Conservation (phyloP, 2,329 filamentous ascomycete genomes). For the Incumbomyces delicatus region DNA sequence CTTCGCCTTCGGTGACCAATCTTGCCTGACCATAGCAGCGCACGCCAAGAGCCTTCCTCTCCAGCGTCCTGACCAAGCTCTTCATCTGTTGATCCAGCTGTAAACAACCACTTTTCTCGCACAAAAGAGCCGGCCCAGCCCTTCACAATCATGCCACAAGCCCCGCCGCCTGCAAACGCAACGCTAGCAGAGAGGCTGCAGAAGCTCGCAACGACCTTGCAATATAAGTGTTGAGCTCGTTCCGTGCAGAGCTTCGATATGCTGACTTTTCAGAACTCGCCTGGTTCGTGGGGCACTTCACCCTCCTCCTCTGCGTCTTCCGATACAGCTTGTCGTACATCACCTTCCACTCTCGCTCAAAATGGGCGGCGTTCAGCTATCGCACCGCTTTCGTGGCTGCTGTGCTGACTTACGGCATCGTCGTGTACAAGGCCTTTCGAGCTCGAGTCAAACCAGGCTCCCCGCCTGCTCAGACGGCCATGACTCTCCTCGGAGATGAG, state of each 20-base stretch:
- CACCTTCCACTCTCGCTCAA: constrained; percentile 74
- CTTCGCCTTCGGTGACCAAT: neutral
- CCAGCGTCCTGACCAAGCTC: neutral
- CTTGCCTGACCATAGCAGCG: neutral
- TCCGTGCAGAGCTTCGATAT: constrained; percentile 11
- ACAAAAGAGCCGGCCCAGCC: no score
- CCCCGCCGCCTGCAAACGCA: constrained; percentile 59
- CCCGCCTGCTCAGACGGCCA: constrained; percentile 49
- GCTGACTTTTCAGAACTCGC: constrained; percentile 7
- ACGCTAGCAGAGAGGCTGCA: constrained; percentile 66
- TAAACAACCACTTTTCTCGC: no score
- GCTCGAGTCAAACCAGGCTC: constrained; percentile 68
- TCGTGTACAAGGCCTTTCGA: constrained; percentile 95
- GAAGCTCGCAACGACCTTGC: constrained; percentile 75
- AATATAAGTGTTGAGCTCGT: constrained; percentile 55
- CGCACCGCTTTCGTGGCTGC: constrained; percentile 83
- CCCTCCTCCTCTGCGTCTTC: constrained; percentile 69
- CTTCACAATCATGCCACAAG: constrained; percentile 54
- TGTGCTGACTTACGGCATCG: constrained; percentile 88
- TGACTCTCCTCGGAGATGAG: constrained; percentile 72
- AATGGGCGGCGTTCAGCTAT: constrained; percentile 74
- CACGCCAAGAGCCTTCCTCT: no score
- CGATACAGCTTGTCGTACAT: constrained; percentile 81
- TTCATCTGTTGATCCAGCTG: neutral
- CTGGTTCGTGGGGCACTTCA: constrained; percentile 54